A percentile compares a stretch with the other conserved stretches of the same genome.
Evolutionary conservation across 1,284 basidiomycete species (phyloP).

Genomic region (Moesziomyces antarcticus): DNA sequence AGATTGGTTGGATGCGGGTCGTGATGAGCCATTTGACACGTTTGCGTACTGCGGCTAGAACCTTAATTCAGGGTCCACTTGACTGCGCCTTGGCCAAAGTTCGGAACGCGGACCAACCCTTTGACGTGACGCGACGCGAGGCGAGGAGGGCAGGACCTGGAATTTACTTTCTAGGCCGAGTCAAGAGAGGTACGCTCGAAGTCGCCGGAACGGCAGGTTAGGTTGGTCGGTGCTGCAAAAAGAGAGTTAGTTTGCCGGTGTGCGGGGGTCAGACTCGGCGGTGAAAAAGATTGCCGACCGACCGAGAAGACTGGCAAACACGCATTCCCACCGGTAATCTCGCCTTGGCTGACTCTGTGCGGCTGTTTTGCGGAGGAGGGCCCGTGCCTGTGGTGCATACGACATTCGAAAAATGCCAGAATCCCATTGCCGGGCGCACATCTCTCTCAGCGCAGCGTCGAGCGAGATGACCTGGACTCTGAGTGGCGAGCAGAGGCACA

Average conservation of each 20-base stretch:
- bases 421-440: too few relatives aligned
- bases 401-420: constrained; percentile 7
- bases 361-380: not conserved
- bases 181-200: too few relatives aligned
- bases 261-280: constrained; percentile 17
- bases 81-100: too few relatives aligned
- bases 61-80: too few relatives aligned
- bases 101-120: too few relatives aligned
- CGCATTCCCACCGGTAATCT: constrained; percentile 28
- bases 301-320: constrained; percentile 1
- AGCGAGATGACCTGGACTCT: constrained; percentile 1
- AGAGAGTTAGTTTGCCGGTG: constrained; percentile 30
- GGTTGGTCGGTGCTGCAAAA: not conserved
- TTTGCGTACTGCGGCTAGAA: too few relatives aligned
- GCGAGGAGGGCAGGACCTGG: too few relatives aligned
- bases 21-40: too few relatives aligned
- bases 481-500: not conserved
- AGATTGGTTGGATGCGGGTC: too few relatives aligned
- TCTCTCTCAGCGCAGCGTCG: not conserved
- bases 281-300: constrained; percentile 38
- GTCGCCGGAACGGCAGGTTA: too few relatives aligned
- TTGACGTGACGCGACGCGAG: too few relatives aligned
- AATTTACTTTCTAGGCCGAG: too few relatives aligned
- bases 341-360: not conserved
- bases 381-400: constrained; percentile 22